Conservation (phyloP, 202 grass and related monocot genomes). For the Setaria viridis region DNA sequence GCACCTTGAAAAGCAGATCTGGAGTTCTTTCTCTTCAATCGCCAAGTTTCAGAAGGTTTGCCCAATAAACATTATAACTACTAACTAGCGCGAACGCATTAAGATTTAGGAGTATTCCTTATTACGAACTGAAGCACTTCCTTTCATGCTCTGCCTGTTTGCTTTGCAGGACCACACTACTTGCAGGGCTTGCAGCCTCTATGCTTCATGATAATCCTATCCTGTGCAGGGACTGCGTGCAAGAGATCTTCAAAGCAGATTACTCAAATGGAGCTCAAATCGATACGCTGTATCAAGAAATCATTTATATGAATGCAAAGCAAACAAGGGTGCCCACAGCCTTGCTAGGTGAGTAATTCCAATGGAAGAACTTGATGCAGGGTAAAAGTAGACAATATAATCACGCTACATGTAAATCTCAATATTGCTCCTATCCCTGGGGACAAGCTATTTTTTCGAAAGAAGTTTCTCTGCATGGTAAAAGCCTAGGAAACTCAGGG, state of each 20-base stretch:
- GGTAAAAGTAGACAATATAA: background rate
- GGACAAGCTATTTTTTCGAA: background rate
- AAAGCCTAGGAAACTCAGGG: slow-evolving; percentile 17
- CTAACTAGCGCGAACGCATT: no score
- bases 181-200: background rate
- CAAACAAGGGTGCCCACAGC: background rate
- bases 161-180: slow-evolving; percentile 27
- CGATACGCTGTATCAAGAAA: background rate
- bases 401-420: background rate
- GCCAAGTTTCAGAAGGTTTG: no score
- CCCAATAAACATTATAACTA: background rate
- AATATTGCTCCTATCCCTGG: background rate
- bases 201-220: background rate
- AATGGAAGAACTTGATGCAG: background rate
- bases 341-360: no score
- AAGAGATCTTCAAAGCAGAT: background rate
- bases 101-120: background rate
- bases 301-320: background rate
- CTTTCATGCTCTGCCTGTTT: background rate
- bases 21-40: background rate
- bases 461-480: background rate
- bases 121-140: background rate
- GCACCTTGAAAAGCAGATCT: background rate
- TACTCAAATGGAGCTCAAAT: background rate
- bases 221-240: background rate